These are phyloP conservation scores for Penicillium sp. DNA, from an alignment of 2,329 filamentous ascomycete genomes.

Conservation along the genomic window DNA sequence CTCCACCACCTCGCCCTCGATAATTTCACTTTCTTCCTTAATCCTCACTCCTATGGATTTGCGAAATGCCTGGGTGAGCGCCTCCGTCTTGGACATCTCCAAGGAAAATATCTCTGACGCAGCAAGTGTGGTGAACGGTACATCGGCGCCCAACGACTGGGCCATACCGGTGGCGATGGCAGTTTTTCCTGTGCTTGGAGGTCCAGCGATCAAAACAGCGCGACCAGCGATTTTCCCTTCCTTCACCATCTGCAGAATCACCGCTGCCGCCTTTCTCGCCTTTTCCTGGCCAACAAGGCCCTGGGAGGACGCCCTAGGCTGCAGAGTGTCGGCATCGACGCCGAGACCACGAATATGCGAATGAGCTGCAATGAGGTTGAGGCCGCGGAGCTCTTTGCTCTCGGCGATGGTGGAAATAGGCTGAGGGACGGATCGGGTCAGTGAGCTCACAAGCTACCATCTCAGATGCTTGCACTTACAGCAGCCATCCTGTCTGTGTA, in stretches of 20 bases:
- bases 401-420: conserved; percentile 82
- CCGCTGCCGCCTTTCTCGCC: conserved; percentile 90
- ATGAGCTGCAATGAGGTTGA: conserved; percentile 97
- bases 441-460: not conserved
- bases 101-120: conserved; percentile 97
- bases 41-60: conserved; percentile 98
- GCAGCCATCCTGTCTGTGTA: conserved; percentile 10
- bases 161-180: conserved; percentile 99
- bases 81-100: conserved; percentile 99
- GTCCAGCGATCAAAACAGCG: conserved; percentile 89
- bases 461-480: conserved; percentile 4
- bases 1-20: conserved; percentile 97
- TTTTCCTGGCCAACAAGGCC: conserved; percentile 95
- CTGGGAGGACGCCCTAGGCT: conserved; percentile 79
- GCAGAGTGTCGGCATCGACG: conserved; percentile 85
- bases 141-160: conserved; percentile 87
- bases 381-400: conserved; percentile 88
- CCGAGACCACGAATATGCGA: conserved; percentile 96
- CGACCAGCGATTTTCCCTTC: conserved; percentile 97
- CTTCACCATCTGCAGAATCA: conserved; percentile 98
- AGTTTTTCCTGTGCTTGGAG: conserved; percentile 95
- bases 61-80: conserved; percentile 95
- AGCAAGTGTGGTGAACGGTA: conserved; percentile 93
- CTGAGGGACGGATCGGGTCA: conserved; percentile 29
- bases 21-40: conserved; percentile 98